A percentile compares a stretch with the other conserved stretches of the same genome.
These are phyloP conservation scores for Russula sp. DNA, from an alignment of 768 basidiomycete species.

Conservation along the genomic window DNA sequence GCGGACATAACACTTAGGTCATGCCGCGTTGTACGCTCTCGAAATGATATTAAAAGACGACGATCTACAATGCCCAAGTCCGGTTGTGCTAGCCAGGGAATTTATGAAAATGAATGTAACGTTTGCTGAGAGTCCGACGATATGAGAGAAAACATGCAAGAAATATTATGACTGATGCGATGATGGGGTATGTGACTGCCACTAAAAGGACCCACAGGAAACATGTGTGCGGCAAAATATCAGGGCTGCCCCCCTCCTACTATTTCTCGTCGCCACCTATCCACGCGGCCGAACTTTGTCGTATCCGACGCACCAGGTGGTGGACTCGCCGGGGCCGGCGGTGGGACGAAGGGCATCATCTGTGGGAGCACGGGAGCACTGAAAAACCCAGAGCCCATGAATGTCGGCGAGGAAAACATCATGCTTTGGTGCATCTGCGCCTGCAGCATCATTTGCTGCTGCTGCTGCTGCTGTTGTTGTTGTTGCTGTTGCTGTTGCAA, in stretches of 20 bases:
- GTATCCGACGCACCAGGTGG: constrained; percentile 62
- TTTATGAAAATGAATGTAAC: neutral
- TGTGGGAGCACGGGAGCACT: constrained; percentile 39
- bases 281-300: constrained; percentile 64
- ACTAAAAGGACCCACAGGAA: neutral
- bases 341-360: constrained; percentile 39
- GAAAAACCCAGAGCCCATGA: constrained; percentile 70
- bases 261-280: constrained; percentile 77
- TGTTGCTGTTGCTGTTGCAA: constrained; percentile 46
- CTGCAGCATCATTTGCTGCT: constrained; percentile 47
- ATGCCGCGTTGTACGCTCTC: constrained; percentile 26
- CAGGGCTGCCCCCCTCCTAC: constrained; percentile 50
- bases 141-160: neutral
- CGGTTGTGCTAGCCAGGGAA: constrained; percentile 16
- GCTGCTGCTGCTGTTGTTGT: constrained; percentile 58
- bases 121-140: neutral
- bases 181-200: neutral
- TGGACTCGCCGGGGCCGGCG: constrained; percentile 40
- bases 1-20: constrained; percentile 20
- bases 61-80: constrained; percentile 15
- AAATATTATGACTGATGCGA: neutral
- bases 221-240: neutral
- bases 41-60: constrained; percentile 23
- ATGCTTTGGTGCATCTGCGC: constrained; percentile 64
- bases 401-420: constrained; percentile 60